Conservation (phyloP, 331 rosid species). For the Quercus lobata region DNA sequence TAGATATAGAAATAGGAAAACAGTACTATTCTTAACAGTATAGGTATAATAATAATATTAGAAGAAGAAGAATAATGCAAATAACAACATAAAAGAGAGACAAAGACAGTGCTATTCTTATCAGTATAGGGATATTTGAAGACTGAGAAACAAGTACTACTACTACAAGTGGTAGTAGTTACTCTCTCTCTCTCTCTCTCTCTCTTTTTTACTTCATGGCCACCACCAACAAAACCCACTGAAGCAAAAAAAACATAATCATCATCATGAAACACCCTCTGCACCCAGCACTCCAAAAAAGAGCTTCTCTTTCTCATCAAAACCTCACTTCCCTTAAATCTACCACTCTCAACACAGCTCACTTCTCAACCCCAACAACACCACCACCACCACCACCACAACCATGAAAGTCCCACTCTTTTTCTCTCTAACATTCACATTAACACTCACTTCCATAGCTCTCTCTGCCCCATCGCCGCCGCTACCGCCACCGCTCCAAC, state of each 20-base stretch:
- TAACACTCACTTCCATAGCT: conserved; percentile 27
- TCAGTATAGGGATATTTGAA: too few species aligned
- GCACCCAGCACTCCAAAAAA: conserved; percentile 86
- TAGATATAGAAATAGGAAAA: conserved; percentile 10
- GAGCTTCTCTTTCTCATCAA: conserved; percentile 60
- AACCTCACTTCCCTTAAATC: conserved; percentile 67
- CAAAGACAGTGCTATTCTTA: too few species aligned
- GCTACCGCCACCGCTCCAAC: conserved; percentile 36
- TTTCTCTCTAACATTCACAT: conserved; percentile 23
- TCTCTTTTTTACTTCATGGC: conserved; percentile 36
- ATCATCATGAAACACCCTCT: conserved; percentile 82
- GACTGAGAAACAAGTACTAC: too few species aligned
- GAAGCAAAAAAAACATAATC: conserved; percentile 30
- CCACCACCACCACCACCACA: neutral
- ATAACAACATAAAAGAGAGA: too few species aligned
- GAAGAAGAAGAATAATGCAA: conserved; percentile 9
- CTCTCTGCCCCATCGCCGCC: conserved; percentile 20
- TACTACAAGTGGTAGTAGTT: neutral
- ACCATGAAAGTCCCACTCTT: conserved; percentile 61
- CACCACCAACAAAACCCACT: conserved; percentile 86
- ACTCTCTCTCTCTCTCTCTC: conserved; percentile 9
- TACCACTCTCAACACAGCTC: conserved; percentile 37
- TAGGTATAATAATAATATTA: conserved; percentile 10
- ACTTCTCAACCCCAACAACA: conserved; percentile 30
- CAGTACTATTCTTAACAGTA: too few species aligned